Percentiles rank a stretch among this genome's conserved stretches.
Evolutionary conservation across 768 basidiomycete genomes (phyloP).

Genomic region (Myochromella boudieri): DNA sequence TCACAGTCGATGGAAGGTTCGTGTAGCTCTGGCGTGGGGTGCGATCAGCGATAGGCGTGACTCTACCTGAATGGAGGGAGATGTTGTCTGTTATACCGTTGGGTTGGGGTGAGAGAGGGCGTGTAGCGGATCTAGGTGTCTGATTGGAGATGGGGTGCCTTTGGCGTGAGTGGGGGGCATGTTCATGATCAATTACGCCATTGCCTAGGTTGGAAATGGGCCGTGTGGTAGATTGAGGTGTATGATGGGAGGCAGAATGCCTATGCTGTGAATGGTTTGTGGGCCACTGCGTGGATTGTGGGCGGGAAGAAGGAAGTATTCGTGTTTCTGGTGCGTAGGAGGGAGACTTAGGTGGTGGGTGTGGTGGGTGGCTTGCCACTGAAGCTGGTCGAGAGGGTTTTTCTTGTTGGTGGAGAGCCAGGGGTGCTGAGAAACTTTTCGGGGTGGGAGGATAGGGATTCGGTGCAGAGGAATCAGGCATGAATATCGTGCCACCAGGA

Average conservation of each 20-base stretch:
- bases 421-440: neutral
- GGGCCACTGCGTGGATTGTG: constrained; percentile 3
- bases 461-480: neutral
- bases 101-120: neutral
- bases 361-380: constrained; percentile 2
- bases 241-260: constrained; percentile 2
- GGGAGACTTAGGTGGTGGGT: neutral
- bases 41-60: constrained; percentile 1
- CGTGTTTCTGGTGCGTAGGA: neutral
- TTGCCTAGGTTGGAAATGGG: neutral
- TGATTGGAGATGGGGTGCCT: constrained; percentile 3
- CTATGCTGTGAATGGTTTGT: neutral
- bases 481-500: neutral
- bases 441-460: neutral
- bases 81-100: neutral
- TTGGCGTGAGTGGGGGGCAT: no score
- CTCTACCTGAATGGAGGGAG: constrained; percentile 2
- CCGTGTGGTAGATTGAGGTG: neutral
- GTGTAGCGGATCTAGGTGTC: neutral
- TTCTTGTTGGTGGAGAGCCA: neutral
- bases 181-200: constrained; percentile 1
- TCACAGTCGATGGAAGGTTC: neutral
- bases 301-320: neutral
- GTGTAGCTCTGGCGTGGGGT: constrained; percentile 1
- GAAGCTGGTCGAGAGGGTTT: constrained; percentile 4